Conservation (phyloP, 352 stramenopile genomes). For the Globisporangium cederbergense region DNA sequence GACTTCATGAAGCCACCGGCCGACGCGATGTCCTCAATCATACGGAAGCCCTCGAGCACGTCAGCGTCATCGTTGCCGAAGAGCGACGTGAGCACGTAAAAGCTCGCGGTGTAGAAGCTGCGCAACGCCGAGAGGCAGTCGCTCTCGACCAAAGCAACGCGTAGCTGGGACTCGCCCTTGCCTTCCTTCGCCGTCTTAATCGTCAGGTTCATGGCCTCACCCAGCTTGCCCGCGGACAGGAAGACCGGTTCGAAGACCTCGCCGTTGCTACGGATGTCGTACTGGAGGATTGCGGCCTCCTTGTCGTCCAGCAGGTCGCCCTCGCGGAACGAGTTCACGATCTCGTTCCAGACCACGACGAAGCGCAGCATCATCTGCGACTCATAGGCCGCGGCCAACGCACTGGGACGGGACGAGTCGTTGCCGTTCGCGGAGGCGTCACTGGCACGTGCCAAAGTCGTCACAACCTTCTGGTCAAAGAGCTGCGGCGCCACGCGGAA, state of each 20-base stretch:
- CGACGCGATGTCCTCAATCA: slow-evolving; percentile 67
- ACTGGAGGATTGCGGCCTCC: slow-evolving; percentile 74
- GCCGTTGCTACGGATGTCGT: slow-evolving; percentile 82
- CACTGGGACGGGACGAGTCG: slow-evolving; percentile 42
- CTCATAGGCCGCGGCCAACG: slow-evolving; percentile 53
- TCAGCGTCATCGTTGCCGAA: slow-evolving; percentile 80
- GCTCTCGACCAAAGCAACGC: slow-evolving; percentile 72
- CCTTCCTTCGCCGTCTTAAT: slow-evolving; percentile 75
- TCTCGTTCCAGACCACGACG: slow-evolving; percentile 81
- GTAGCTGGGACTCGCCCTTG: slow-evolving; percentile 77
- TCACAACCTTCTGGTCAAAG: slow-evolving; percentile 82
- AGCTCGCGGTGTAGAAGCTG: slow-evolving; percentile 79
- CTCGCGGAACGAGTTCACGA: slow-evolving; percentile 79
- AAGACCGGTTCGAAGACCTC: slow-evolving; percentile 87
- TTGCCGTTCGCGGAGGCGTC: slow-evolving; percentile 45
- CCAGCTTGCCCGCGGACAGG: slow-evolving; percentile 80
- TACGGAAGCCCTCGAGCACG: slow-evolving; percentile 71
- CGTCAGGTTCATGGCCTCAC: slow-evolving; percentile 61
- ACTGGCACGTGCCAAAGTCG: slow-evolving; percentile 46
- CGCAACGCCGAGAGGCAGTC: slow-evolving; percentile 79
- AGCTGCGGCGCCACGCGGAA: slow-evolving; percentile 70
- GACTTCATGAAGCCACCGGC: slow-evolving; percentile 73
- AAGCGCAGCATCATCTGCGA: slow-evolving; percentile 83
- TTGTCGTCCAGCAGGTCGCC: slow-evolving; percentile 75
- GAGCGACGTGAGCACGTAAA: slow-evolving; percentile 68